These are phyloP conservation scores for Suillus paluster DNA, from an alignment of 768 basidiomycete genomes.

Conservation along the genomic window DNA sequence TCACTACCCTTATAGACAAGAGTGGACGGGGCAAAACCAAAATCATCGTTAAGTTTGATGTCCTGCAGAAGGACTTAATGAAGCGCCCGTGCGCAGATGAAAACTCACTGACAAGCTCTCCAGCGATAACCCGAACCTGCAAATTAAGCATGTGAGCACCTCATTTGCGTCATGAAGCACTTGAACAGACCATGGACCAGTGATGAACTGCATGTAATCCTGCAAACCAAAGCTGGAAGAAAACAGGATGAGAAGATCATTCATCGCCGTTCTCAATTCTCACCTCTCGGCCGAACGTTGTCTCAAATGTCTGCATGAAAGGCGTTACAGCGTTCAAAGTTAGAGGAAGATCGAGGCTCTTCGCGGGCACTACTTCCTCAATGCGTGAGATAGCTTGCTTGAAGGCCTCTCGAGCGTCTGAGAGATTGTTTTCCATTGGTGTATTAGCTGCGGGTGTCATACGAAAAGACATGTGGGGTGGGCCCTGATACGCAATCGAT, in stretches of 20 bases:
- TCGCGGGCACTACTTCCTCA: conserved; percentile 50
- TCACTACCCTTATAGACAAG: conserved; percentile 74
- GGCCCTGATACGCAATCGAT: conserved; percentile 54
- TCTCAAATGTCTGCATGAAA: conserved; percentile 70
- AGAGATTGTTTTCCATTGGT: conserved; percentile 76
- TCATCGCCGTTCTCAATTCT: conserved; percentile 10
- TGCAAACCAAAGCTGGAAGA: conserved; percentile 79
- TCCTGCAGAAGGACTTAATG: conserved; percentile 46
- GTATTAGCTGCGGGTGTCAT: conserved; percentile 79
- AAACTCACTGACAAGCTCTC: conserved; percentile 66
- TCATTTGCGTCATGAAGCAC: neutral
- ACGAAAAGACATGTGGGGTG: conserved; percentile 62
- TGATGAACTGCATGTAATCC: conserved; percentile 87
- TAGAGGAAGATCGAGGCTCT: conserved; percentile 59
- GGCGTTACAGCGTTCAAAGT: conserved; percentile 84
- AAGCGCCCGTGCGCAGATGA: conserved; percentile 8
- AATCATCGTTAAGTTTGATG: conserved; percentile 71
- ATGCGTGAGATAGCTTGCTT: conserved; percentile 59
- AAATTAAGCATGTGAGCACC: conserved; percentile 14
- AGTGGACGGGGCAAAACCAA: conserved; percentile 88
- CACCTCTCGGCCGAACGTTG: conserved; percentile 86
- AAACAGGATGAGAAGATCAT: conserved; percentile 8
- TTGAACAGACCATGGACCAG: conserved; percentile 77
- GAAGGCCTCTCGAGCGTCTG: conserved; percentile 62
- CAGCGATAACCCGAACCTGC: conserved; percentile 82